Evolutionary conservation across 768 basidiomycete genomes (phyloP).

Genomic region (Boletus edulis): DNA sequence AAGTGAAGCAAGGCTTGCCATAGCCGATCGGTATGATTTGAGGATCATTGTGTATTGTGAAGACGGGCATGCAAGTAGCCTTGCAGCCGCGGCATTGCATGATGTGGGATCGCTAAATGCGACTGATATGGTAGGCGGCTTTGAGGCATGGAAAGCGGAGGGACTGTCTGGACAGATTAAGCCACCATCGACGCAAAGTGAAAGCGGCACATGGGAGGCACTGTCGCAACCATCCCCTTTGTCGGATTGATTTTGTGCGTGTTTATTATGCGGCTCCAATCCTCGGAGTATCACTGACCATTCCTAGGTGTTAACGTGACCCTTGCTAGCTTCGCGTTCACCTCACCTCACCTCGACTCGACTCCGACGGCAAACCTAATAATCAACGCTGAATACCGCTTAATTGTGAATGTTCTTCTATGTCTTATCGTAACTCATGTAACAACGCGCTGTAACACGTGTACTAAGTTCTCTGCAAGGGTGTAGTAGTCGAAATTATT

Average conservation of each 20-base stretch:
- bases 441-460: not conserved
- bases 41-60: constrained; percentile 73
- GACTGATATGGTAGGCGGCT: constrained; percentile 77
- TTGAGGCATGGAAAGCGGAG: constrained; percentile 65
- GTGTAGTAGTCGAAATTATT: no score
- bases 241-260: constrained; percentile 17
- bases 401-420: not conserved
- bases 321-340: not conserved
- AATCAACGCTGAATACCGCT: not conserved
- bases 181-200: constrained; percentile 29
- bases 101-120: constrained; percentile 70
- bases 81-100: constrained; percentile 68
- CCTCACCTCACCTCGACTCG: no score
- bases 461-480: no score
- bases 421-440: not conserved
- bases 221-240: constrained; percentile 27
- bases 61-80: constrained; percentile 69
- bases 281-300: not conserved
- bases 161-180: constrained; percentile 55
- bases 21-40: constrained; percentile 75
- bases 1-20: constrained; percentile 51
- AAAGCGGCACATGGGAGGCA: constrained; percentile 31
- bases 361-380: not conserved
- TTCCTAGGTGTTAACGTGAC: no score
- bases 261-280: not conserved